Conservation (phyloP, 164 flowering plant species). For the Vitis rupestris region DNA sequence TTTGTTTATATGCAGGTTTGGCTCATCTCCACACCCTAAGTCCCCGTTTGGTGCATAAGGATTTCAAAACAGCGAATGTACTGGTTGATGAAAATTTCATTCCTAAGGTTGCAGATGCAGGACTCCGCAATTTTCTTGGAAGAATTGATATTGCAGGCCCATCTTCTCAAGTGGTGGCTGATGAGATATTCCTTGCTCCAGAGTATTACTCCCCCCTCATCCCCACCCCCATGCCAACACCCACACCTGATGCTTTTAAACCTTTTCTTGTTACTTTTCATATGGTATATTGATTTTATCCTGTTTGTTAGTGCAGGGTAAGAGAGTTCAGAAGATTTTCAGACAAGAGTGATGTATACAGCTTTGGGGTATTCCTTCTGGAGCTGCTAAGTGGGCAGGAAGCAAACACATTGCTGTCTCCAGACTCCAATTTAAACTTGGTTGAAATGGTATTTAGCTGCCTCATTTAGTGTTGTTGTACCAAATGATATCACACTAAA, state of each 20-base stretch:
- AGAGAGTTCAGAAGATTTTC: conserved; percentile 74
- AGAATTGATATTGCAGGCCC: conserved; percentile 66
- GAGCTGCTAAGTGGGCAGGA: conserved; percentile 80
- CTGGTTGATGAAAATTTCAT: conserved; percentile 89
- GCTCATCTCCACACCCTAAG: conserved; percentile 75
- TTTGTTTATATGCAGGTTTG: conserved; percentile 54
- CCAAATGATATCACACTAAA: neutral
- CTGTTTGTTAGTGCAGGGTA: conserved; percentile 46
- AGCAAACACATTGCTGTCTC: conserved; percentile 42
- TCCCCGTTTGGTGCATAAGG: conserved; percentile 81
- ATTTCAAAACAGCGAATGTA: conserved; percentile 86
- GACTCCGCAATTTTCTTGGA: conserved; percentile 67
- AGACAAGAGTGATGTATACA: conserved; percentile 82
- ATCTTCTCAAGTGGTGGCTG: conserved; percentile 57
- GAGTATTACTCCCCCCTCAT: conserved; percentile 45
- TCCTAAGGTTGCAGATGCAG: conserved; percentile 95
- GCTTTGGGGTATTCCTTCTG: conserved; percentile 87
- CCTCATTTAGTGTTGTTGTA: neutral
- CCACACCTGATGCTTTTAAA: neutral
- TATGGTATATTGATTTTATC: neutral
- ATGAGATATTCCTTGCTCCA: conserved; percentile 79
- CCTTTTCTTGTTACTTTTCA: neutral
- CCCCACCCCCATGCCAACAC: neutral
- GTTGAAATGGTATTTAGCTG: conserved; percentile 65
- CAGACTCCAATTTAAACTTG: conserved; percentile 46